Evolutionary conservation across 2,329 filamentous ascomycete genomes (phyloP).

Genomic region (Metarhizium album): DNA sequence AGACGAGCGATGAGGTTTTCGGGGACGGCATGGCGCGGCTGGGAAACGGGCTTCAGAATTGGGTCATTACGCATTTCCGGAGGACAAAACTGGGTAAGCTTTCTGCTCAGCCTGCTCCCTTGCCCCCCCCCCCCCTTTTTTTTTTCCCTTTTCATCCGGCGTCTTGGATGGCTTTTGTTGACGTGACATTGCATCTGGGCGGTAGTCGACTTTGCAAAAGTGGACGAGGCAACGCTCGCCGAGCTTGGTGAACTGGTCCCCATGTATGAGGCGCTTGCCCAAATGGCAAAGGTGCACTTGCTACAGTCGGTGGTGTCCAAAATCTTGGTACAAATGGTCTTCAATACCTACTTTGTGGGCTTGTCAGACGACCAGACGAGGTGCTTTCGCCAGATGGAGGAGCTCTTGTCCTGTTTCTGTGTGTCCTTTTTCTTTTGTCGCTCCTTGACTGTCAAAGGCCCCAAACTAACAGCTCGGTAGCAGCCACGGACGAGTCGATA

Average conservation of each 20-base stretch:
- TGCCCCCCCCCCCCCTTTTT: neutral
- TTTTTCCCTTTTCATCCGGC: slow-evolving; percentile 7
- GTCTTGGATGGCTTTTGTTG: neutral
- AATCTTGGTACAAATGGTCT: slow-evolving; percentile 50
- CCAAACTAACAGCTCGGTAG: slow-evolving; percentile 7
- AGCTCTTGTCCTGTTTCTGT: slow-evolving; percentile 33
- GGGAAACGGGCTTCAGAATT: slow-evolving; percentile 61
- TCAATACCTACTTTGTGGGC: slow-evolving; percentile 53
- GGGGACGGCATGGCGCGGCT: slow-evolving; percentile 49
- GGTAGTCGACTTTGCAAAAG: slow-evolving; percentile 31
- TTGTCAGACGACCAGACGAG: slow-evolving; percentile 42
- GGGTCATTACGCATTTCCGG: slow-evolving; percentile 60
- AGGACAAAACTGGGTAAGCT: slow-evolving; percentile 45
- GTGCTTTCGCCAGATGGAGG: slow-evolving; percentile 39
- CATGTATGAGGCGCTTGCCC: slow-evolving; percentile 44
- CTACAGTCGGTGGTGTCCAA: slow-evolving; percentile 51
- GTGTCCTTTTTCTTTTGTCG: slow-evolving; percentile 2
- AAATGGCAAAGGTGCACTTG: slow-evolving; percentile 47
- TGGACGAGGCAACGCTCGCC: slow-evolving; percentile 28
- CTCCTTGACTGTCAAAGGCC: neutral
- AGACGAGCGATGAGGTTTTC: slow-evolving; percentile 57
- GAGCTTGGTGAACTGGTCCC: slow-evolving; percentile 41
- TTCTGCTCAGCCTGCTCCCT: no score
- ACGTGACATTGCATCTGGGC: neutral
- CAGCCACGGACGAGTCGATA: slow-evolving; percentile 39